Evolutionary conservation across 2,329 filamentous ascomycete species (phyloP), one percentile per base, ranked within the genome.

Genomic region (Aspergillus spinulosporus): DNA sequence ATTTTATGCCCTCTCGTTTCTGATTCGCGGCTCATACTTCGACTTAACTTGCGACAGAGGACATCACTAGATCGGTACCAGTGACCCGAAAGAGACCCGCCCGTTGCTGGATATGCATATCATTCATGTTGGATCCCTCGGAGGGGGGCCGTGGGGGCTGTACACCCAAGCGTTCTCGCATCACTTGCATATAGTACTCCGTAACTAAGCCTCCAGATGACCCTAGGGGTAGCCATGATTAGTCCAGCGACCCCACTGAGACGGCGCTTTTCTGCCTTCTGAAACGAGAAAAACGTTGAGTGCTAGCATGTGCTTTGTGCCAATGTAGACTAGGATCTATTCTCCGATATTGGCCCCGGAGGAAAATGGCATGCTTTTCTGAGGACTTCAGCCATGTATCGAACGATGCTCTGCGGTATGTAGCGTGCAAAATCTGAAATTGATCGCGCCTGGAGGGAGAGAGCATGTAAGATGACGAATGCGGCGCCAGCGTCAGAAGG

Each of bases 381-480:
- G 29, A 28, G 11, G 15, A 32, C 51, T 14, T 42, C 51, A 34
- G 43, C 44, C 34, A 48, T 6, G 28, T n/a, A 45, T 48, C 51
- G 36, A 32, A 48, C 36, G 50, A 46, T 37, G 31, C 40, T 36
- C 31, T 29, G 42, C 42, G 5, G 29, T 36, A 9, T 44, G 29
- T 28, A 15, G 15, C 6, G 7, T 34, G 8, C n/a, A 52, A 50
- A 50, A 49, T 34, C 31, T 52, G 49, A 57, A 39, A 52, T 53
- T 45, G 15, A 32, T 29, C 9, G 15, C 34, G 14, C 11, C 28
- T 26, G 21, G 31, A 45, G 39, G 34, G 37, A 31, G 28, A 49
- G 4, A 12, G 31, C 15, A 52, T 56, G 48, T 47, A 48, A 40
- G 40, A 40, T 51, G 40, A 44, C 53, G 48, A 50, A 40, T 47